A percentile compares a stretch with the other conserved stretches of the same genome.
Conservation (phyloP, 148 eudicot genomes). For the Limonium bicolor region DNA sequence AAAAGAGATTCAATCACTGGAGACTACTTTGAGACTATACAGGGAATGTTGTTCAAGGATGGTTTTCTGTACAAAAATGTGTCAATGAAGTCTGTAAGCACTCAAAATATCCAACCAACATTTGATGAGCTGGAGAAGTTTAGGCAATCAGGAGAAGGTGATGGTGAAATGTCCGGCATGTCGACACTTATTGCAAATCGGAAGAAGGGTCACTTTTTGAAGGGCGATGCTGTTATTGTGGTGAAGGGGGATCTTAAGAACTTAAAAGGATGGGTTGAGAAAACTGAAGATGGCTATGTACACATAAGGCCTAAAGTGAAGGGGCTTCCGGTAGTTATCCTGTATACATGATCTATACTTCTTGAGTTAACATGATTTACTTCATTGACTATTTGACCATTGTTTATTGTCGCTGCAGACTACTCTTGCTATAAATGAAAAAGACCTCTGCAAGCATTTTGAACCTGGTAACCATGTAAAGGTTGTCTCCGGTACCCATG, state of each 20-base stretch:
- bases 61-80: conserved; percentile 79
- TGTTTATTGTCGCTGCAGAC: conserved; percentile 21
- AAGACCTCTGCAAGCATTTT: conserved; percentile 90
- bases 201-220: conserved; percentile 98
- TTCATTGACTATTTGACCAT: neutral
- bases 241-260: conserved; percentile 91
- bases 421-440: conserved; percentile 79
- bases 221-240: conserved; percentile 85
- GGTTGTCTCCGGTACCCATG: conserved; percentile 80
- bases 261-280: conserved; percentile 91
- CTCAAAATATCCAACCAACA: conserved; percentile 73
- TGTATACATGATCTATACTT: neutral
- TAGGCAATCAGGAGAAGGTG: conserved; percentile 76
- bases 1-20: conserved; percentile 70
- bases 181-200: conserved; percentile 86
- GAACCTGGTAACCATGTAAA: conserved; percentile 98
- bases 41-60: conserved; percentile 92
- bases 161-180: conserved; percentile 75
- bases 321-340: conserved; percentile 52
- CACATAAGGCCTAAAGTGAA: conserved; percentile 71
- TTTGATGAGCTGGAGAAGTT: conserved; percentile 97
- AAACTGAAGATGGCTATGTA: conserved; percentile 88
- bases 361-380: neutral
- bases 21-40: conserved; percentile 68
- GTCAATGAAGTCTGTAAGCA: conserved; percentile 72